Evolutionary conservation across 2,329 filamentous ascomycete species (phyloP).

Genomic region (Knoxdaviesia proteae): DNA sequence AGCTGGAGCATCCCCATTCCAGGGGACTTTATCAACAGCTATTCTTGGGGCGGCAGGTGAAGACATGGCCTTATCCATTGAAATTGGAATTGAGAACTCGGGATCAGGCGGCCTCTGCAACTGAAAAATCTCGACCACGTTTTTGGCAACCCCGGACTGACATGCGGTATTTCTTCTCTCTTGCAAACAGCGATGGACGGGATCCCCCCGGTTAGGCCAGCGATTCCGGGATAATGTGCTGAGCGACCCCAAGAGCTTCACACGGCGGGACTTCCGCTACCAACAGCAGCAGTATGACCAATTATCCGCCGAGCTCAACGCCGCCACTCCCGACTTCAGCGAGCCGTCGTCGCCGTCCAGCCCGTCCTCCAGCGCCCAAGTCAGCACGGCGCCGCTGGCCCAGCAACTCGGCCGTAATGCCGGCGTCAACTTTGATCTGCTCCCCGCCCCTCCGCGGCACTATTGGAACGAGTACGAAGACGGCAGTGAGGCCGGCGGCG

Average conservation of each 20-base stretch:
- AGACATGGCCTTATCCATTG: too few species aligned
- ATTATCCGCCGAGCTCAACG: constrained; percentile 23
- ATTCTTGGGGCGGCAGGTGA: too few species aligned
- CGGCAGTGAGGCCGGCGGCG: constrained; percentile 45
- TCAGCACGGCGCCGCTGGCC: constrained; percentile 5
- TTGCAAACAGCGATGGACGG: constrained; percentile 52
- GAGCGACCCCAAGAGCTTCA: constrained; percentile 48
- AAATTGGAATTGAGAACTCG: too few species aligned
- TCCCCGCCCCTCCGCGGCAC: constrained; percentile 13
- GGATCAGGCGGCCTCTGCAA: too few species aligned
- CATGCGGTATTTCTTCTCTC: too few species aligned
- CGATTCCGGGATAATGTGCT: constrained; percentile 49
- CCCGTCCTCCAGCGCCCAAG: constrained; percentile 4
- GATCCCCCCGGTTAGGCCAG: constrained; percentile 40
- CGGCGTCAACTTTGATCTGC: constrained; percentile 10
- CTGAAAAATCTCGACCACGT: background rate
- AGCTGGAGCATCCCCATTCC: too few species aligned
- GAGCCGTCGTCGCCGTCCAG: constrained; percentile 14
- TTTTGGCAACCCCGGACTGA: background rate
- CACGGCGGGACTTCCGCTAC: constrained; percentile 39
- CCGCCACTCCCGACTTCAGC: constrained; percentile 17
- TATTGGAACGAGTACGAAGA: constrained; percentile 86
- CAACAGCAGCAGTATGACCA: constrained; percentile 29
- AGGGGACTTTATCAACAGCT: too few species aligned
- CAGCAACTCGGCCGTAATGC: background rate